phyloP scores from a whole-genome alignment of 306 rosid species.

The Phaseolus lunatus region DNA sequence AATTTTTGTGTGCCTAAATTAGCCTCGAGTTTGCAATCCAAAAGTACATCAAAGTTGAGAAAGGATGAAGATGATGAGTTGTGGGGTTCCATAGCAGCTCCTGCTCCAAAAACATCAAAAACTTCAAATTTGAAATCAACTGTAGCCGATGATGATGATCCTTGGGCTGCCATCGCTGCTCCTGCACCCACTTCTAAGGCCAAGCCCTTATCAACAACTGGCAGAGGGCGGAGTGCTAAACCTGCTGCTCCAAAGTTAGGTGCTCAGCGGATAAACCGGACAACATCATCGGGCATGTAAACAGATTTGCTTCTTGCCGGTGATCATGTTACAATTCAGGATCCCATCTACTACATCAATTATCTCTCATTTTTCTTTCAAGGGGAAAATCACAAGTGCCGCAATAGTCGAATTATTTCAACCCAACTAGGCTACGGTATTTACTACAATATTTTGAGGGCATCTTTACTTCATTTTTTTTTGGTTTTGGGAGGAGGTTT shows the following conservation, averaged over 20 bases:
- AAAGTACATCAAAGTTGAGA: conserved; percentile 56
- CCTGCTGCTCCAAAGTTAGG: conserved; percentile 83
- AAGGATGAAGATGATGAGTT: conserved; percentile 78
- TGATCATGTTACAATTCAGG: conserved; percentile 42
- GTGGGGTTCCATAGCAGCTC: conserved; percentile 96
- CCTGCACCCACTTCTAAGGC: conserved; percentile 89
- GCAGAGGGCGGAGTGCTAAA: conserved; percentile 81
- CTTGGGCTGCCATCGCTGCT: conserved; percentile 98
- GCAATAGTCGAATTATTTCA: conserved; percentile 37
- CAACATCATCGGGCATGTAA: conserved; percentile 78
- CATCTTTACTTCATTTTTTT: neutral
- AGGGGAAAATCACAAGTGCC: conserved; percentile 36
- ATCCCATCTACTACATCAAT: conserved; percentile 20
- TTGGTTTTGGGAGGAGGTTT: neutral
- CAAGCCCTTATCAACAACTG: conserved; percentile 69
- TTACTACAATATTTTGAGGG: conserved; percentile 30
- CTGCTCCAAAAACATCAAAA: conserved; percentile 82
- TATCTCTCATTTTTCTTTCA: conserved; percentile 24
- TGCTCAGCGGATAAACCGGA: conserved; percentile 89
- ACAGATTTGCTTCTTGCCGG: conserved; percentile 29
- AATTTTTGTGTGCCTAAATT: neutral
- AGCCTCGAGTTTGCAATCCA: conserved; percentile 67
- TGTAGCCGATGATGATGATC: conserved; percentile 73
- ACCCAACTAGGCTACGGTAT: conserved; percentile 29
- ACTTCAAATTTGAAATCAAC: conserved; percentile 62